Conservation (phyloP, 257 asterid genomes). For the Ophiorrhiza pumila region DNA sequence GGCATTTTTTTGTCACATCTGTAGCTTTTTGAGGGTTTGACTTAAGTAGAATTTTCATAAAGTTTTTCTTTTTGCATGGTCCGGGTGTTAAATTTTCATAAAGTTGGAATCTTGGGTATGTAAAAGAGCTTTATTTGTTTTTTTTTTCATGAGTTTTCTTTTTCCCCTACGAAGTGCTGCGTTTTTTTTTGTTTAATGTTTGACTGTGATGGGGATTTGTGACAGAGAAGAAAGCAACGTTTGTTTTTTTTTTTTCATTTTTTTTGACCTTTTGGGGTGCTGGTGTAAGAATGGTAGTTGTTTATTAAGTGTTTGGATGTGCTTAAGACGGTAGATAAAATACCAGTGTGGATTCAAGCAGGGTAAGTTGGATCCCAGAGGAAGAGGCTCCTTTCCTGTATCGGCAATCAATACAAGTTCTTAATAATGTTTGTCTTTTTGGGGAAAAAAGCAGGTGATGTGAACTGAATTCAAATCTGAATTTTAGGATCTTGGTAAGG, state of each 20-base stretch:
- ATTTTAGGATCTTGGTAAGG: neutral
- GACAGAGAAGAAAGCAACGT: neutral
- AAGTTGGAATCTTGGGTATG: conserved; percentile 8
- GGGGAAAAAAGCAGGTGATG: neutral
- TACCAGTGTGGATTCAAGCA: neutral
- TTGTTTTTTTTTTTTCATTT: neutral
- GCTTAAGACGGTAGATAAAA: neutral
- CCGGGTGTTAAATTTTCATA: neutral
- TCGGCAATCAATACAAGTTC: neutral
- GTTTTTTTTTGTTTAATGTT: neutral
- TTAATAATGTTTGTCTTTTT: neutral
- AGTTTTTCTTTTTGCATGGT: neutral
- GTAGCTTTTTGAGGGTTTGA: neutral
- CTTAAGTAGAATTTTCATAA: neutral
- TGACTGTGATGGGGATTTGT: neutral
- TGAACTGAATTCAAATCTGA: neutral
- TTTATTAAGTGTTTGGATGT: neutral
- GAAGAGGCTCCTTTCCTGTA: neutral
- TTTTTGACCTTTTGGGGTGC: neutral
- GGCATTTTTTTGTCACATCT: too few species aligned
- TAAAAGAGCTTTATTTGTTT: neutral
- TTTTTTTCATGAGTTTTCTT: neutral
- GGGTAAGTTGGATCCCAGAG: neutral
- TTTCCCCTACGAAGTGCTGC: neutral
- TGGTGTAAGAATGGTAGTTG: neutral